Base-by-base conservation (phyloP, 1,284 basidiomycete species). In the Anthracocystis walkeri region DNA sequence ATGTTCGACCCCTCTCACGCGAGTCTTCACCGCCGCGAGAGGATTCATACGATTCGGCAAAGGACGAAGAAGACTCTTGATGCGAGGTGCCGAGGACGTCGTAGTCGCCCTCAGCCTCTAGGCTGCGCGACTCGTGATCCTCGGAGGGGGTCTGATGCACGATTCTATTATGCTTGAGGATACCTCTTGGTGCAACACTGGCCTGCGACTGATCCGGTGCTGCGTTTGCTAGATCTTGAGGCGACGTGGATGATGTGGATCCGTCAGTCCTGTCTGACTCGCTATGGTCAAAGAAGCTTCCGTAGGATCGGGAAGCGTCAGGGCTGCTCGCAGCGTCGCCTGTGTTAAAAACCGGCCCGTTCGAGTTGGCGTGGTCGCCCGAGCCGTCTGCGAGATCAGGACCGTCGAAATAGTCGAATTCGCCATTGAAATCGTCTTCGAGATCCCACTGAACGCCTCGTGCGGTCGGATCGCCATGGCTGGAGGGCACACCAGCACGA, bases 331-430 rank as follows among this genome's bases (percentile, higher is more conserved):
- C 62, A 65, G 75, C 75, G 62, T 77, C 75, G 60, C 70, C 75
- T 55, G 75, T 77, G 55, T 73, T 74, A 69, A 69, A 77, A 65
- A 70, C 66, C 58, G 75, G 70, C 54, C 63, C 70, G 41, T 59
- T 66, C 50, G 71, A 29, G 31, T 59, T 63, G 41, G 18, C 60
- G 27, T 66, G 70, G 41, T 68, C 74, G 23, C 58, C 45, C 29
- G 62, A 44, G 27, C 66, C 66, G 20, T 79, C 77, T 5, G 12
- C 50, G 10, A 90, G 85, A 77, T 90, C 89, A 18, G 89, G 88
- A 1, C 89, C 89, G 31, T 87, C 89, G 79, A 90, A 90, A 83
- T 90, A 90, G 77, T 91, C 90, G 68, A 89, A 89, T 6, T 88
- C 88, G 62, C 90, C 89, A 66, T 88, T 89, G 54, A 88, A 86